Evolutionary conservation across 352 stramenopile species (phyloP).

Genomic region (Globisporangium canariense): DNA sequence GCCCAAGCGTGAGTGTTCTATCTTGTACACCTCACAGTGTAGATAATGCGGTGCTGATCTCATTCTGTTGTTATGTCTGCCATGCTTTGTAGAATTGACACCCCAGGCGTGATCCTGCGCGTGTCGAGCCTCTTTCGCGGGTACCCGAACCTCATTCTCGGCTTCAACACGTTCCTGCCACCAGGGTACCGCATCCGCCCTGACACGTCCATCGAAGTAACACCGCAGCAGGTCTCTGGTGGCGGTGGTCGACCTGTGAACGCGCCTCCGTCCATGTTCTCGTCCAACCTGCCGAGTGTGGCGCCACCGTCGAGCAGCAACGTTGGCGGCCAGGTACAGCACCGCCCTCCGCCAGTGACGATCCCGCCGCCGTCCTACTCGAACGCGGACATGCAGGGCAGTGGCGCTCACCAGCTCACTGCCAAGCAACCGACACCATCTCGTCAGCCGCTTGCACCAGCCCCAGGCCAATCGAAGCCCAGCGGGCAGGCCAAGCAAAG

Average conservation of each 20-base stretch:
- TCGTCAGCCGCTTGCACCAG: constrained; percentile 41
- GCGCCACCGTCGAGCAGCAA: constrained; percentile 31
- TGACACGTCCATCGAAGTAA: constrained; percentile 80
- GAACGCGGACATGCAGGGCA: constrained; percentile 37
- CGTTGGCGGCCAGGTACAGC: constrained; percentile 34
- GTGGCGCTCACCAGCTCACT: constrained; percentile 26
- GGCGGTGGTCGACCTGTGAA: constrained; percentile 17
- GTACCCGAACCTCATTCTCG: constrained; percentile 97
- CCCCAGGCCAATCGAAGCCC: constrained; percentile 28
- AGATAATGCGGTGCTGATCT: not conserved
- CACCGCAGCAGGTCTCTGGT: constrained; percentile 58
- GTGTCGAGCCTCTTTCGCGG: constrained; percentile 98
- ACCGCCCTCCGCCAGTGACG: constrained; percentile 63
- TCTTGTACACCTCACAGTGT: not conserved
- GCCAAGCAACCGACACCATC: constrained; percentile 44
- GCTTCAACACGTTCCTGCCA: constrained; percentile 99
- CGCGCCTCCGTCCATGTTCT: constrained; percentile 21
- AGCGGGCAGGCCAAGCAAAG: constrained; percentile 35
- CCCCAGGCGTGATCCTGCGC: constrained; percentile 97
- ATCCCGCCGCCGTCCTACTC: constrained; percentile 71
- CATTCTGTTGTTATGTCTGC: constrained; percentile 1
- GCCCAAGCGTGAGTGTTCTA: constrained; percentile 74
- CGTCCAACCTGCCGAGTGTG: constrained; percentile 19
- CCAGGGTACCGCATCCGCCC: constrained; percentile 89
- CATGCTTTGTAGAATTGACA: constrained; percentile 89